Conservation (phyloP, 2,329 filamentous ascomycete species). For the Arthrobotrys megalospora region DNA sequence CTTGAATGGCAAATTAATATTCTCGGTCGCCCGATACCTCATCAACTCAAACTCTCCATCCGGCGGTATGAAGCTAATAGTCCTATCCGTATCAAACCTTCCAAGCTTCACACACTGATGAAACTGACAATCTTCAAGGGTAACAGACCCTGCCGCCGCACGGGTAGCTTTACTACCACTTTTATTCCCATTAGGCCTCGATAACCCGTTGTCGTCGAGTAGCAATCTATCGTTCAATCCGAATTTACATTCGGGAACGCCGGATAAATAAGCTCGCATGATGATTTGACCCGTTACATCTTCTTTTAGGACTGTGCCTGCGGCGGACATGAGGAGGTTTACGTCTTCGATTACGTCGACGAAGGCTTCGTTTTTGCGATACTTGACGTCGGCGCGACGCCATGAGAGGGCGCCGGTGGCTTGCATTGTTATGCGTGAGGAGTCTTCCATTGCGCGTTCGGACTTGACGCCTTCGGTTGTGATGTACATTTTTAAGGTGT, state of each 20-base stretch:
- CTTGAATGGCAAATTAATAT: conserved; percentile 98
- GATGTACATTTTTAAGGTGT: conserved; percentile 99
- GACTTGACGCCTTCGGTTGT: conserved; percentile 99
- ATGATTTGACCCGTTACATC: conserved; percentile 98
- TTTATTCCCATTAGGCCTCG: conserved; percentile 80
- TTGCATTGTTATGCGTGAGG: conserved; percentile 95
- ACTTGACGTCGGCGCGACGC: conserved; percentile 97
- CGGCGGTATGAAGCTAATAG: conserved; percentile 96
- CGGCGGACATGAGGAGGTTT: conserved; percentile 97
- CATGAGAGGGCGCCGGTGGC: conserved; percentile 96
- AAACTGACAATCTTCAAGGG: conserved; percentile 97
- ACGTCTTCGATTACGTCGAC: conserved; percentile 99
- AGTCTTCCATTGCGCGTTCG: conserved; percentile 87
- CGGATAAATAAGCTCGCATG: conserved; percentile 97
- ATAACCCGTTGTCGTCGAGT: conserved; percentile 82
- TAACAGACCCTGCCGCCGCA: conserved; percentile 94
- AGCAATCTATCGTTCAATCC: conserved; percentile 95
- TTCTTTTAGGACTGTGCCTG: conserved; percentile 91
- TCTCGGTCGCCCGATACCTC: conserved; percentile 97
- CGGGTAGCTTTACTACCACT: conserved; percentile 89
- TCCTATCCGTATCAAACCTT: conserved; percentile 95
- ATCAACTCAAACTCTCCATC: conserved; percentile 99
- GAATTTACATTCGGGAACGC: conserved; percentile 98
- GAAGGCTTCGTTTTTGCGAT: conserved; percentile 99
- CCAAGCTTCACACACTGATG: conserved; percentile 98